Evolutionary conservation across 441 rosid species (phyloP).

Genomic region (Erysimum pusillum): DNA sequence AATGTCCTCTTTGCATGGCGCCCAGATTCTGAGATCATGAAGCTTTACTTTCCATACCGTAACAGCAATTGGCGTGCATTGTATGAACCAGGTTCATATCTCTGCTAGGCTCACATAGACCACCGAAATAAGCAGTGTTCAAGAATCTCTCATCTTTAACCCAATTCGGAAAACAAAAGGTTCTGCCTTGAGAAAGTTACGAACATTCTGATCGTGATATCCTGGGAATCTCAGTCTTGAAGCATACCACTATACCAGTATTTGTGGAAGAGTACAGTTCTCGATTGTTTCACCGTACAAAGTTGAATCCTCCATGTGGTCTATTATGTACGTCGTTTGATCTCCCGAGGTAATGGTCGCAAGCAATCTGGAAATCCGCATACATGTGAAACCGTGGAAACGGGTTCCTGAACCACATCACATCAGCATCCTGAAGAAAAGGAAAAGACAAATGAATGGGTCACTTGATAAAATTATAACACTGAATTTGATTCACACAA

Average conservation of each 20-base stretch:
- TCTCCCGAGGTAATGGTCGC: constrained; percentile 66
- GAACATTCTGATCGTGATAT: constrained; percentile 76
- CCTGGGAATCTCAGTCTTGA: constrained; percentile 65
- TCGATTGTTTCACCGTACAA: constrained; percentile 71
- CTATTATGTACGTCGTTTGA: constrained; percentile 59
- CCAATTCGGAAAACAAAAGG: constrained; percentile 62
- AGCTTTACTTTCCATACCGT: constrained; percentile 75
- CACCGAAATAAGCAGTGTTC: constrained; percentile 78
- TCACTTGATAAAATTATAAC: background rate
- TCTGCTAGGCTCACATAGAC: constrained; percentile 81
- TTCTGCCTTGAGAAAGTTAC: constrained; percentile 64
- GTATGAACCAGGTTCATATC: constrained; percentile 75
- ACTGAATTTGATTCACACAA: background rate
- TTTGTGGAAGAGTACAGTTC: constrained; percentile 73
- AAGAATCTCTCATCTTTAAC: constrained; percentile 70
- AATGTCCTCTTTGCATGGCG: constrained; percentile 78
- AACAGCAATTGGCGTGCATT: constrained; percentile 86
- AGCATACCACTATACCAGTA: constrained; percentile 85
- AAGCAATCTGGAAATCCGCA: constrained; percentile 82
- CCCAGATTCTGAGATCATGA: constrained; percentile 66
- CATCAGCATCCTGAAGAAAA: constrained; percentile 70
- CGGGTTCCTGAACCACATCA: constrained; percentile 87
- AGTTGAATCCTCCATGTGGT: constrained; percentile 81
- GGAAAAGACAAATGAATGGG: background rate
- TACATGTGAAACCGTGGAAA: constrained; percentile 71